Base-by-base conservation (phyloP, 2,329 filamentous ascomycete species). In the Aureobasidium zeae region DNA sequence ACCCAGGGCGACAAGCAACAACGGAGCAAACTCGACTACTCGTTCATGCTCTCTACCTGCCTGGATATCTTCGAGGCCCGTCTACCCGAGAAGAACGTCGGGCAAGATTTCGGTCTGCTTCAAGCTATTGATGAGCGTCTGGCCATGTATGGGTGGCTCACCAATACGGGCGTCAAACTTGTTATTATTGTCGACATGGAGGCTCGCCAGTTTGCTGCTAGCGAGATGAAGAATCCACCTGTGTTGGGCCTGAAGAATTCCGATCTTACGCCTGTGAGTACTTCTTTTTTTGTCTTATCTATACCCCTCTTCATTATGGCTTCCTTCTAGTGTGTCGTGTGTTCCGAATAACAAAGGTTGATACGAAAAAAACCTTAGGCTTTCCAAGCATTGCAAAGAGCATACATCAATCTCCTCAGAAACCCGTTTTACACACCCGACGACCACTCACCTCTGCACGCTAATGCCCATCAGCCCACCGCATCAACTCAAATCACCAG, bases 381-480 rank as follows among this genome's bases (percentile, higher is more conserved):
- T 19, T 98, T 98, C 59, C 78, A 82, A 59, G 87, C 88, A 20
- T 77, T 98, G 65, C 91, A 96, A 66, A 81, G 76, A n/a, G 87
- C 89, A 21, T 98, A 95, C 57, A 83, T 96, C 46, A 71, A 78
- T 49, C 68, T 98, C 39, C 67, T 96, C 52, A 83, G 94, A 64
- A 96, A 98, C 57, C 89, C 89, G 0, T 98, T 98, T 64, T 96
- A 88, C 63, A 79, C 83, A 34, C 89, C 89, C 8, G 87, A 95
- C 58, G 83, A 89, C 55, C 80, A 88, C 61, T 74, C 74, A 50
- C 83, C 82, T 36, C 74, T 68, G 25, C 61, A 63, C 34, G 68
- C 69, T 37, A 65, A 66, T 34, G 63, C 64, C 25, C 60, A 67
- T 31, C 55, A 64, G 29, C 59, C 61, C 31, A 62, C 69, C 4